phyloP scores from a whole-genome alignment of 2,329 filamentous ascomycete species.

The Akanthomyces lecanii region DNA sequence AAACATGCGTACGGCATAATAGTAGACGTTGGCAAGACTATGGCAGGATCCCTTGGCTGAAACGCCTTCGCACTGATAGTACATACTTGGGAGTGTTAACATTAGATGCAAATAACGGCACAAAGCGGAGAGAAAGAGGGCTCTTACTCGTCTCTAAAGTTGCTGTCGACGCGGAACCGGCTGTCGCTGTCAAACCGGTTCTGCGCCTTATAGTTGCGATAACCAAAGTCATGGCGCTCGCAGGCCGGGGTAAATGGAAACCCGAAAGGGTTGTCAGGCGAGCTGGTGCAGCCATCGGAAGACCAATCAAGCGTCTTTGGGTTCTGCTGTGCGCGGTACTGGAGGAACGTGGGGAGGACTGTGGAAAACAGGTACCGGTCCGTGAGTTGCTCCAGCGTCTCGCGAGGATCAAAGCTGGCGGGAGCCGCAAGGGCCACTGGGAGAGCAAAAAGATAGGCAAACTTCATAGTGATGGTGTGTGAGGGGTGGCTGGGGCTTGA shows the following conservation, averaged over 20 bases:
- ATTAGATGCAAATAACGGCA: neutral
- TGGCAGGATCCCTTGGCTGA: conserved; percentile 22
- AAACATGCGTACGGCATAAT: conserved; percentile 28
- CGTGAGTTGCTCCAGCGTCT: neutral
- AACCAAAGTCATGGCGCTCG: conserved; percentile 42
- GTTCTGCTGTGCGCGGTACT: neutral
- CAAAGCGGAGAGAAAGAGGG: neutral
- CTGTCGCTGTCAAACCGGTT: conserved; percentile 36
- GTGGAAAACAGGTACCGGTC: conserved; percentile 14
- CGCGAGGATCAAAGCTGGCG: conserved; percentile 28
- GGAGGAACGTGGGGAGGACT: neutral
- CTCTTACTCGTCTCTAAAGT: conserved; percentile 36
- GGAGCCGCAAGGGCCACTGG: conserved; percentile 24
- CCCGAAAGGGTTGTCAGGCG: conserved; percentile 24
- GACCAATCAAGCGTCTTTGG: conserved; percentile 20
- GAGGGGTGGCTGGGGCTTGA: no score
- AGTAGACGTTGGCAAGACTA: conserved; percentile 31
- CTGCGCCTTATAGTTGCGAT: conserved; percentile 32
- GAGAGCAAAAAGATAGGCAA: neutral
- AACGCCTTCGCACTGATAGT: conserved; percentile 26
- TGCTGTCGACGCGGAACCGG: conserved; percentile 38
- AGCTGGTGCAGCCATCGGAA: conserved; percentile 24
- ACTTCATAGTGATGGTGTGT: conserved; percentile 9
- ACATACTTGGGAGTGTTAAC: conserved; percentile 22
- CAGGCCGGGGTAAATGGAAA: conserved; percentile 29